These are phyloP conservation scores for Phytophthora idaei DNA, from an alignment of 352 stramenopile genomes.

Conservation along the genomic window DNA sequence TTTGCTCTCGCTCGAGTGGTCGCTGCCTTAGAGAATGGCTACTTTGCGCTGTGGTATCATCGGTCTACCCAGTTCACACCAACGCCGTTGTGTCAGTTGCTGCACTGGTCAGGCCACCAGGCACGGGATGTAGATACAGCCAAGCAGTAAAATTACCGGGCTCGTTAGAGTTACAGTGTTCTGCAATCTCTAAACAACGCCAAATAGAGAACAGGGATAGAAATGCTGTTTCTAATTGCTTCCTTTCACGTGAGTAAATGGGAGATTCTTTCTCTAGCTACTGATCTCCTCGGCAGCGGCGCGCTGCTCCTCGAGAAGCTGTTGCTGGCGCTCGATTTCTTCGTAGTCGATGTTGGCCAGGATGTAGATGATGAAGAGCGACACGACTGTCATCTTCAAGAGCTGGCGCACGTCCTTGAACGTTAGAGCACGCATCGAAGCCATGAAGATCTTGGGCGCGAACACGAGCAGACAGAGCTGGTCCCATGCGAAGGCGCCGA, in stretches of 20 bases:
- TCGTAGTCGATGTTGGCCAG: constrained; percentile 91
- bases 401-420: constrained; percentile 82
- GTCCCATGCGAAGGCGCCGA: constrained; percentile 88
- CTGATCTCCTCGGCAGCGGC: constrained; percentile 45
- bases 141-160: constrained; percentile 14
- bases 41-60: constrained; percentile 80
- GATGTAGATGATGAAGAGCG: constrained; percentile 86
- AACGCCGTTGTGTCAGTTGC: constrained; percentile 75
- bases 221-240: constrained; percentile 23
- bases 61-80: constrained; percentile 76
- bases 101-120: constrained; percentile 81
- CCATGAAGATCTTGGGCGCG: constrained; percentile 87
- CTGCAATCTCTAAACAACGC: background rate
- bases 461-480: constrained; percentile 87
- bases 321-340: constrained; percentile 89
- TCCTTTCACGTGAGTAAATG: constrained; percentile 6
- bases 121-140: constrained; percentile 19
- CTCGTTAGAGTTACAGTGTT: background rate
- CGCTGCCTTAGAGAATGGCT: constrained; percentile 81
- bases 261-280: constrained; percentile 32
- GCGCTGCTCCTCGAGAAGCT: constrained; percentile 69
- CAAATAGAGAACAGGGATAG: constrained; percentile 28
- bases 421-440: constrained; percentile 74
- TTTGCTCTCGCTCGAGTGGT: constrained; percentile 84
- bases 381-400: constrained; percentile 86